These are phyloP conservation scores for Polyporus arcularius DNA, from an alignment of 768 basidiomycete species.

Conservation along the genomic window DNA sequence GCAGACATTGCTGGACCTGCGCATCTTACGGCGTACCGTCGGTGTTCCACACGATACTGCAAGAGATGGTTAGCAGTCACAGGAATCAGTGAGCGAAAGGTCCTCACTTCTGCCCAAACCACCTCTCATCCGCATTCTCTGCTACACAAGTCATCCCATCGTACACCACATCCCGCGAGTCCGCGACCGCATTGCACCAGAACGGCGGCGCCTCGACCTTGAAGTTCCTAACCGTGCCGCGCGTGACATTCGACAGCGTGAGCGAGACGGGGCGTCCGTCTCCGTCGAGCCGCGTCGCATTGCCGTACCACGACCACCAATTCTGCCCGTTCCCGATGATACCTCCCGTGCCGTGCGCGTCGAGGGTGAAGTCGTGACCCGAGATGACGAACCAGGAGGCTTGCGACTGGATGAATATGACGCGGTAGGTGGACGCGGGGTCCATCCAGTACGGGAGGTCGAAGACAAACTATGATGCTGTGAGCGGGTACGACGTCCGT, in stretches of 20 bases:
- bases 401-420: constrained; percentile 65
- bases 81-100: background rate
- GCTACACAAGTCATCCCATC: constrained; percentile 62
- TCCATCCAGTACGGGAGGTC: constrained; percentile 59
- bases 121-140: constrained; percentile 53
- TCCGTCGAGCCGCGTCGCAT: constrained; percentile 48
- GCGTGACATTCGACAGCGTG: constrained; percentile 46
- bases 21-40: constrained; percentile 43
- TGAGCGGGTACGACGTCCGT: background rate
- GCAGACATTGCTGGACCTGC: too few species aligned
- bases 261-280: constrained; percentile 61
- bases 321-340: constrained; percentile 63
- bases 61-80: background rate
- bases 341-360: constrained; percentile 56
- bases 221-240: constrained; percentile 49
- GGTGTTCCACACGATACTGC: constrained; percentile 55
- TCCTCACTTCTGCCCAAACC: constrained; percentile 49
- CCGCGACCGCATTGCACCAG: constrained; percentile 59
- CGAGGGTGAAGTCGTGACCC: constrained; percentile 54
- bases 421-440: constrained; percentile 54
- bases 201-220: constrained; percentile 56
- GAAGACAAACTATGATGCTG: constrained; percentile 46
- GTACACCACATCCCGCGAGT: constrained; percentile 50
- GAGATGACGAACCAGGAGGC: constrained; percentile 67
- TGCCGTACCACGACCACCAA: constrained; percentile 60